These are phyloP conservation scores for Nemania sp. DNA, from an alignment of 2,329 filamentous ascomycete species.

Conservation along the genomic window DNA sequence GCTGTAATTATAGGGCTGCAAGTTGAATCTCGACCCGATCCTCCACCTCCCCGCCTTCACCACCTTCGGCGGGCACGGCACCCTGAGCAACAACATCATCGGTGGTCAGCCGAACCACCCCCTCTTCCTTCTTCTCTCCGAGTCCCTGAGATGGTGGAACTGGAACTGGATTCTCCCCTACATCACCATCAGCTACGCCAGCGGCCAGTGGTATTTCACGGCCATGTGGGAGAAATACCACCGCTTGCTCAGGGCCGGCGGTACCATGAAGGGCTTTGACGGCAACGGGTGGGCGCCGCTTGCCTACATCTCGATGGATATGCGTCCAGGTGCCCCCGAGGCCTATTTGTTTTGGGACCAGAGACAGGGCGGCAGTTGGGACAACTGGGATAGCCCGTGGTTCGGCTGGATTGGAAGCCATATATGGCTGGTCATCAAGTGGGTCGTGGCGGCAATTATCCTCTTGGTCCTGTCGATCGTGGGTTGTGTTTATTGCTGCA, in stretches of 20 bases:
- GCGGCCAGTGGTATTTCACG: conserved; percentile 71
- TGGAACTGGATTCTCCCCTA: conserved; percentile 71
- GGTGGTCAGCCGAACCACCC: conserved; percentile 69
- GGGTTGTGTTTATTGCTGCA: too few relatives aligned
- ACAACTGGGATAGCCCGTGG: conserved; percentile 39
- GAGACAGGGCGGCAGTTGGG: conserved; percentile 37
- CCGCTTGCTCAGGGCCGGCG: conserved; percentile 22
- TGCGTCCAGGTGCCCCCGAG: conserved; percentile 30
- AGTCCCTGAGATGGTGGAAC: conserved; percentile 66
- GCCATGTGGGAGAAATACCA: conserved; percentile 72
- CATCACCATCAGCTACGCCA: conserved; percentile 76
- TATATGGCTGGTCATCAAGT: conserved; percentile 26
- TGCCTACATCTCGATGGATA: conserved; percentile 39
- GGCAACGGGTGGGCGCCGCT: conserved; percentile 24
- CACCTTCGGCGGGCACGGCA: conserved; percentile 50
- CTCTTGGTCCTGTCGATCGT: too few relatives aligned
- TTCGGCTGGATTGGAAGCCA: conserved; percentile 39
- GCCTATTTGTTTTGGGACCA: conserved; percentile 40
- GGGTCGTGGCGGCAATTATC: conserved; percentile 4
- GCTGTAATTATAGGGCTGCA: conserved; percentile 59
- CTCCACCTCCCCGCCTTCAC: conserved; percentile 70
- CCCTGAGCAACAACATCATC: conserved; percentile 67
- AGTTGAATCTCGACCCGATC: conserved; percentile 67
- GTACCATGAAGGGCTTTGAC: conserved; percentile 32
- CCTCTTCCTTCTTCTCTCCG: conserved; percentile 70